phyloP scores from a whole-genome alignment of 805 yeast genomes.

The Zygoascus biomembranicola region DNA sequence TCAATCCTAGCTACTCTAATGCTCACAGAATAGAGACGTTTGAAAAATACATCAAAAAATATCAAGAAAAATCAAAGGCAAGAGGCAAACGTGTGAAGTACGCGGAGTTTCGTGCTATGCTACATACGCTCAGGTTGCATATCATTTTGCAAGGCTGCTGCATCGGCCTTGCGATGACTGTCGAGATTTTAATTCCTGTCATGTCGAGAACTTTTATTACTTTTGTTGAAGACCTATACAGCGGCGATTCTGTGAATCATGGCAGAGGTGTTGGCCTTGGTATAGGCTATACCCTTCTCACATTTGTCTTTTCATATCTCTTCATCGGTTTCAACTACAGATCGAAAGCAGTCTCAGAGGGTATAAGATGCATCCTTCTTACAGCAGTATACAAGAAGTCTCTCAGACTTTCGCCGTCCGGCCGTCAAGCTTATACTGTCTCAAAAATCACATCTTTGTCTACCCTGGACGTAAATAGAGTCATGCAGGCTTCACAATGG shows the following conservation, averaged over 20 bases:
- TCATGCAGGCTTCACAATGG: constrained; percentile 59
- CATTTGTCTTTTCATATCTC: constrained; percentile 1
- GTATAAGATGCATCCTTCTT: constrained; percentile 57
- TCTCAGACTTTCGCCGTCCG: constrained; percentile 43
- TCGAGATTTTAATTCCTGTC: constrained; percentile 4
- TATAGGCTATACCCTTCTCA: constrained; percentile 2
- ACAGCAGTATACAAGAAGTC: constrained; percentile 62
- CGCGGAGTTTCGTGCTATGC: constrained; percentile 4
- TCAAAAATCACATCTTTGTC: constrained; percentile 61
- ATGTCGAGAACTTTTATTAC: constrained; percentile 4
- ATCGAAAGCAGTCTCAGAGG: constrained; percentile 52
- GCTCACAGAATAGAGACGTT: constrained; percentile 2
- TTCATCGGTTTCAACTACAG: constrained; percentile 6
- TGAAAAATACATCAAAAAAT: background rate
- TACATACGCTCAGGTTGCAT: constrained; percentile 1
- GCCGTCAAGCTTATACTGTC: constrained; percentile 47
- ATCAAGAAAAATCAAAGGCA: background rate
- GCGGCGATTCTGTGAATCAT: constrained; percentile 1
- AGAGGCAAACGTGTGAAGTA: constrained; percentile 1
- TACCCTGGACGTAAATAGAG: constrained; percentile 64
- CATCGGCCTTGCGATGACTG: background rate
- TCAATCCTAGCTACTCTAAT: background rate
- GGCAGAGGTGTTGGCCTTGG: constrained; percentile 12
- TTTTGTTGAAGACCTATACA: constrained; percentile 6
- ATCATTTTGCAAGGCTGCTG: background rate